These are phyloP conservation scores for Citrus trifoliata DNA, from an alignment of 345 rosid genomes.

Conservation along the genomic window DNA sequence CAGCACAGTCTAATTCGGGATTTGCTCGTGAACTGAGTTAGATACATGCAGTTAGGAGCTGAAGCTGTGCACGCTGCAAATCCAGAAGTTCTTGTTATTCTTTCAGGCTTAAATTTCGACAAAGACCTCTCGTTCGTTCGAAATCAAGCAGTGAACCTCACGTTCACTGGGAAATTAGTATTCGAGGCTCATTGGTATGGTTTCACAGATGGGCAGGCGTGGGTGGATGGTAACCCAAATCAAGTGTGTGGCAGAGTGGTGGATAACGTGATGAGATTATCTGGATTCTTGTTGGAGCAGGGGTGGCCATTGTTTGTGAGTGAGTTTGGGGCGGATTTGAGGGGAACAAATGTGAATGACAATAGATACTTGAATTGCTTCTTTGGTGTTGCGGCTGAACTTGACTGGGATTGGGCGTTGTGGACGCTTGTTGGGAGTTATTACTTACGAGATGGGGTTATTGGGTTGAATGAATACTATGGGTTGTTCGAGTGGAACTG, in stretches of 20 bases:
- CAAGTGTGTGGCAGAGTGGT: conserved; percentile 67
- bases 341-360: conserved; percentile 61
- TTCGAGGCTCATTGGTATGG: conserved; percentile 89
- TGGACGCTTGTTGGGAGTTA: conserved; percentile 89
- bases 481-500: conserved; percentile 66
- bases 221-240: conserved; percentile 69
- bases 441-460: conserved; percentile 67
- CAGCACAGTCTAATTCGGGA: background rate
- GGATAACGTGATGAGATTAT: conserved; percentile 44
- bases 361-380: conserved; percentile 73
- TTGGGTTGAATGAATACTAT: conserved; percentile 61
- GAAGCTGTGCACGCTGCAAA: conserved; percentile 87
- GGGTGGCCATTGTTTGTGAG: conserved; percentile 76
- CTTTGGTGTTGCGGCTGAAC: conserved; percentile 63
- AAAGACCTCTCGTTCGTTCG: conserved; percentile 60
- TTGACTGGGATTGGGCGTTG: conserved; percentile 80
- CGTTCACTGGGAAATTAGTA: conserved; percentile 62
- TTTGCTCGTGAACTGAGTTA: conserved; percentile 14
- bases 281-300: conserved; percentile 58
- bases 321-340: conserved; percentile 75
- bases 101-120: conserved; percentile 83
- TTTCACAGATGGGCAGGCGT: conserved; percentile 66
- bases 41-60: conserved; percentile 86
- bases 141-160: conserved; percentile 39
- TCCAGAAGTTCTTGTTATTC: conserved; percentile 81